Conservation (phyloP, 2,329 filamentous ascomycete species). For the Blumeriella jaapii region DNA sequence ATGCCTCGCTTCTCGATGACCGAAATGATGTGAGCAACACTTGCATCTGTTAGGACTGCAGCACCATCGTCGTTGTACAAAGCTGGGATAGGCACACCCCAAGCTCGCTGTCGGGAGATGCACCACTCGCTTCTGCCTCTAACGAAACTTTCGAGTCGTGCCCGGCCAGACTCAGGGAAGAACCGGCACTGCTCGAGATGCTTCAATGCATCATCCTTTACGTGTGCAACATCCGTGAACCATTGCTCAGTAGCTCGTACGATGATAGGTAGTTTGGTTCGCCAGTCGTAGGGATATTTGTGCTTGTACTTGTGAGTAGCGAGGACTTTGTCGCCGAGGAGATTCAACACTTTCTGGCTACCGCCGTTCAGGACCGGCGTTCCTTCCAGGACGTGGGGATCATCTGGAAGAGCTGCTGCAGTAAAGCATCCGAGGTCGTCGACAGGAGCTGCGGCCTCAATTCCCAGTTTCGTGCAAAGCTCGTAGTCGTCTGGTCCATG, state of each 20-base stretch:
- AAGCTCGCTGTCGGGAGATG: constrained; percentile 88
- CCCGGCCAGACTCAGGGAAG: constrained; percentile 61
- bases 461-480: constrained; percentile 57
- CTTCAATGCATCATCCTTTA: constrained; percentile 62
- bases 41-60: constrained; percentile 67
- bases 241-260: constrained; percentile 90
- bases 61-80: constrained; percentile 64
- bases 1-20: constrained; percentile 67
- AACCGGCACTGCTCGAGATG: constrained; percentile 66
- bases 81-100: constrained; percentile 93
- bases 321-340: constrained; percentile 57
- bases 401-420: constrained; percentile 59
- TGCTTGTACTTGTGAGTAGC: constrained; percentile 63
- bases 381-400: constrained; percentile 56
- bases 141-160: constrained; percentile 74
- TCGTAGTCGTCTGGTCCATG: constrained; percentile 97
- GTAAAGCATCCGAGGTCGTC: constrained; percentile 76
- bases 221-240: constrained; percentile 85
- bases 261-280: constrained; percentile 86
- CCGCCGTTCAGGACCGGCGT: constrained; percentile 62
- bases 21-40: constrained; percentile 73
- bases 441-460: constrained; percentile 71
- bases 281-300: constrained; percentile 98
- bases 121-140: constrained; percentile 91
- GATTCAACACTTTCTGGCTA: constrained; percentile 53